A percentile compares a stretch with the other conserved stretches of the same genome.
These are phyloP conservation scores for Candida parachauliodes DNA, from an alignment of 805 yeast species.

Conservation along the genomic window DNA sequence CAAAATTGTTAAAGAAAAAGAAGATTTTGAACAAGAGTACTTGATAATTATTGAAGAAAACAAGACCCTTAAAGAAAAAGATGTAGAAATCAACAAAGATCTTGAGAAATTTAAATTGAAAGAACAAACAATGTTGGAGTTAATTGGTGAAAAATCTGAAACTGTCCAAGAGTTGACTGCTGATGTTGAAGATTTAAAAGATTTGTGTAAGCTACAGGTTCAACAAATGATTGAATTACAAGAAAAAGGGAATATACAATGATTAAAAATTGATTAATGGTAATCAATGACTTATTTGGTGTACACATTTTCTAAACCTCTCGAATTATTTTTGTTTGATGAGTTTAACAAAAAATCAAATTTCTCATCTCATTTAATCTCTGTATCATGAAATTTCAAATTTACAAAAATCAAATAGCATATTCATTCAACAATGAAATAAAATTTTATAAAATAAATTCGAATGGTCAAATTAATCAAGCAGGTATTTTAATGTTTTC, in stretches of 20 bases:
- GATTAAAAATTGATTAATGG: too few species aligned
- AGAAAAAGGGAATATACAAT: too few species aligned
- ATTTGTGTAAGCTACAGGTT: constrained; percentile 76
- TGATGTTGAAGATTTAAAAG: constrained; percentile 87
- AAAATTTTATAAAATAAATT: constrained; percentile 6
- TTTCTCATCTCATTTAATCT: constrained; percentile 8
- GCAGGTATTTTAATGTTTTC: background rate
- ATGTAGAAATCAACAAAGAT: constrained; percentile 23
- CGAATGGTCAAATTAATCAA: constrained; percentile 1
- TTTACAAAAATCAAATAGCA: constrained; percentile 7
- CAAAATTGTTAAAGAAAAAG: constrained; percentile 53
- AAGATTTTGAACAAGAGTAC: constrained; percentile 65
- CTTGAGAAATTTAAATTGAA: constrained; percentile 34
- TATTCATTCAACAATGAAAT: constrained; percentile 8
- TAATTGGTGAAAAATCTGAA: constrained; percentile 87
- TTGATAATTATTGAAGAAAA: constrained; percentile 37
- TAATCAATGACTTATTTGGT: background rate
- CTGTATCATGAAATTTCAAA: constrained; percentile 4
- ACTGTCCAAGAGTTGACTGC: constrained; percentile 79
- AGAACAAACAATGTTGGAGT: constrained; percentile 58
- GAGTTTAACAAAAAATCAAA: background rate
- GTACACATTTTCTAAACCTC: background rate
- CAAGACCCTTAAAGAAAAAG: constrained; percentile 21
- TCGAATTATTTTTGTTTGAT: too few species aligned
- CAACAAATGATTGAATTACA: constrained; percentile 78